Percentiles rank a stretch among this genome's conserved stretches.
phyloP scores from a whole-genome alignment of 2,329 filamentous ascomycete species.

The Apiospora phragmitis region DNA sequence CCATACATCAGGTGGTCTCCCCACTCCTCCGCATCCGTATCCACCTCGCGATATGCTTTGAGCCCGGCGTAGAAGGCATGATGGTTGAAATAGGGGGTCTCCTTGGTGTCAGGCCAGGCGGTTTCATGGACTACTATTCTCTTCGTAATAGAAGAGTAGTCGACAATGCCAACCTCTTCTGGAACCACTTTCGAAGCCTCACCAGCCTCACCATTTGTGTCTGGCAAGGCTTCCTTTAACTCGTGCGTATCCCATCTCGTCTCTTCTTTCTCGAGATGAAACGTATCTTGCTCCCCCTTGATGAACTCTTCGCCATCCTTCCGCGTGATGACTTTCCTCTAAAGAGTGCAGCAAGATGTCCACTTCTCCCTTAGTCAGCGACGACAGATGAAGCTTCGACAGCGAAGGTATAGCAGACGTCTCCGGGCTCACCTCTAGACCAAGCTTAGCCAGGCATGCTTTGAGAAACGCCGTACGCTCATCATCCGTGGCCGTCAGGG shows the following conservation, averaged over 20 bases:
- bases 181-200: slow-evolving; percentile 20
- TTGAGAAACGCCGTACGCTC: slow-evolving; percentile 74
- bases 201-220: slow-evolving; percentile 12
- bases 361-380: slow-evolving; percentile 63
- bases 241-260: slow-evolving; percentile 59
- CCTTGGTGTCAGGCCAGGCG: slow-evolving; percentile 65
- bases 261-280: slow-evolving; percentile 70
- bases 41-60: slow-evolving; percentile 61
- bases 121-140: slow-evolving; percentile 71
- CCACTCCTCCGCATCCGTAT: slow-evolving; percentile 63
- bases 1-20: slow-evolving; percentile 81
- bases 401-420: slow-evolving; percentile 72
- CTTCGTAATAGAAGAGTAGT: slow-evolving; percentile 75
- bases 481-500: slow-evolving; percentile 68
- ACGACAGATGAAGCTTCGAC: slow-evolving; percentile 80
- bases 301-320: slow-evolving; percentile 71
- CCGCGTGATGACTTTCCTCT: slow-evolving; percentile 67
- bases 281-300: slow-evolving; percentile 79
- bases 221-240: slow-evolving; percentile 53
- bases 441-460: slow-evolving; percentile 76
- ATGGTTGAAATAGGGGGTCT: slow-evolving; percentile 87
- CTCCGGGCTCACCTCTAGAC: slow-evolving; percentile 74
- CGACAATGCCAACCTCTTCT: slow-evolving; percentile 60
- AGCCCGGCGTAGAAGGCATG: slow-evolving; percentile 74
- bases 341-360: slow-evolving; percentile 65